Conservation (phyloP, 1,284 basidiomycete genomes). For the Austroboletus sp. region DNA sequence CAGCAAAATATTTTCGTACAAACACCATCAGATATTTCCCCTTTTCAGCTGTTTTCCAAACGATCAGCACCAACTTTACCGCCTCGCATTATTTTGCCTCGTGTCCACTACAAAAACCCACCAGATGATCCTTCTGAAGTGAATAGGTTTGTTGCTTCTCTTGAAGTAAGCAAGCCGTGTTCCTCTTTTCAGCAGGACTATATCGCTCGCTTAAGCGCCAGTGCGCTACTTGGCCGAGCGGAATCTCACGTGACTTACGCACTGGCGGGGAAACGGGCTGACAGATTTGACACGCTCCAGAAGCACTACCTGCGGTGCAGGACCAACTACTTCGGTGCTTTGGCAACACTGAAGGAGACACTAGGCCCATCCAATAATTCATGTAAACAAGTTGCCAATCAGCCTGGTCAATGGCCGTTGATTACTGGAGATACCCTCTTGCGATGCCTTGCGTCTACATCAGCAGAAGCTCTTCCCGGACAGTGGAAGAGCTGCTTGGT, state of each 20-base stretch:
- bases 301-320: not conserved
- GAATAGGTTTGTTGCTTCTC: not conserved
- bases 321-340: not conserved
- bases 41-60: not conserved
- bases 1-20: too few species aligned
- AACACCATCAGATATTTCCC: not conserved
- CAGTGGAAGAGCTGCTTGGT: constrained; percentile 31
- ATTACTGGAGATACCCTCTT: constrained; percentile 26
- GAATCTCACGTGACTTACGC: not conserved
- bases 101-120: not conserved
- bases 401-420: constrained; percentile 18
- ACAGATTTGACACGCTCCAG: not conserved
- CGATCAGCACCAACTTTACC: not conserved
- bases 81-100: not conserved
- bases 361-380: not conserved
- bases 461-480: not conserved
- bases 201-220: not conserved
- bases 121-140: not conserved
- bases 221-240: not conserved
- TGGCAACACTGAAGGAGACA: not conserved
- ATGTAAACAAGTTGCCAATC: not conserved
- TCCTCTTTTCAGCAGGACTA: not conserved
- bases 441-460: constrained; percentile 15
- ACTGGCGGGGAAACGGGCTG: not conserved
- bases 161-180: not conserved